Base-by-base conservation (phyloP, 441 rosid genomes). In the Brassica hybrid region DNA sequence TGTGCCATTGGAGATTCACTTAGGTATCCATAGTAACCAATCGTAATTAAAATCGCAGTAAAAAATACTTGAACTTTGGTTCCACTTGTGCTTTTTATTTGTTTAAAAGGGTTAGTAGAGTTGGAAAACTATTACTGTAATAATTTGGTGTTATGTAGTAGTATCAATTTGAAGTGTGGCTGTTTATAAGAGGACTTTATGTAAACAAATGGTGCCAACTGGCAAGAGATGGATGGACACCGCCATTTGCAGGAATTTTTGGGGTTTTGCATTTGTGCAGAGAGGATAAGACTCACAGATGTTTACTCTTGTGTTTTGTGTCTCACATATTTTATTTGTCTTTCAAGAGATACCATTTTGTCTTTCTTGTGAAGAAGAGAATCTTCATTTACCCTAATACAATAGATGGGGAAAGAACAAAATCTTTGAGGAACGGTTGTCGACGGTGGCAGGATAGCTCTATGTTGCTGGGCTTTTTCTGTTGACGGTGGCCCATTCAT, bases 231-330 rank as follows among this genome's bases (percentile, higher is more conserved):
- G 27, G 27, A 2, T 23, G 27, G 27, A 23, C 27, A 23, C 27
- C 27, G 27, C 27, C 27, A 23, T 23, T 23, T 23, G 27, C 27
- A 23, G 27, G 27, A 23, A 23, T 23, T 23, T 23, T 23, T 23
- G 3, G 27, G 27, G 3, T 23, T 23, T 23, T 23, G 27, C 27
- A 23, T 2, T 23, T 23, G 27, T 23, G 27, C 27, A 23, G 27
- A 56, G 71, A 38, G 65, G 45, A 64, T 56, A 17, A 65, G 27
- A 71, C 72, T 17, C 38, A 69, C 25, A 65, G 62, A 43, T 77
- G 19, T 52, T 67, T 59, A 13, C 30, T 5, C 18, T 1, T 61
- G 8, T 13, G 0, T 62, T 64, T 67, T 75, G 43, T 25, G 19
- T 27, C 45, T 18, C 48, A 6, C 16, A 2, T 25, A 3, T 67